Evolutionary conservation across 768 basidiomycete genomes (phyloP).

Genomic region (Lactarius akahatsu): DNA sequence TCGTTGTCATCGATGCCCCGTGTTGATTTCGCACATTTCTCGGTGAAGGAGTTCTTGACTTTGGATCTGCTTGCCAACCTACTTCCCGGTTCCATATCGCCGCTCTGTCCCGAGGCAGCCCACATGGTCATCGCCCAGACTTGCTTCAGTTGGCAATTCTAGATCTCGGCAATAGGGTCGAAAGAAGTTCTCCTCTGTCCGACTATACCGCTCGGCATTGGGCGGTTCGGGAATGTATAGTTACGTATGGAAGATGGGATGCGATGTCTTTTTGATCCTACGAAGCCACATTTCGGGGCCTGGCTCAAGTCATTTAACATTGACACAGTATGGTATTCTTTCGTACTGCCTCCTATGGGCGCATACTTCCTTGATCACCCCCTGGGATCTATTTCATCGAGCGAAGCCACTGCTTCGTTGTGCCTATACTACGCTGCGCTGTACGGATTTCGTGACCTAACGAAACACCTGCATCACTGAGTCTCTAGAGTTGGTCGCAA

Average conservation of each 20-base stretch:
- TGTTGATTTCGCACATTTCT: too few species aligned
- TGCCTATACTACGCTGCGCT: not conserved
- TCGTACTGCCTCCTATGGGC: not conserved
- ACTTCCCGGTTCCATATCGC: too few species aligned
- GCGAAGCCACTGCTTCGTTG: not conserved
- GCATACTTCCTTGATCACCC: too few species aligned
- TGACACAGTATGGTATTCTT: not conserved
- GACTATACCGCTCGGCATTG: too few species aligned
- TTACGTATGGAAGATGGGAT: not conserved
- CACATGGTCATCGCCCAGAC: too few species aligned
- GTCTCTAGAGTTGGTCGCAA: not conserved
- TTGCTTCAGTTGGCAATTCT: too few species aligned
- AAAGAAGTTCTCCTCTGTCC: too few species aligned
- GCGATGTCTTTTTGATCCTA: not conserved
- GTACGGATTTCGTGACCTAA: not conserved
- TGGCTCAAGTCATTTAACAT: not conserved
- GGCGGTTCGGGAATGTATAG: not conserved
- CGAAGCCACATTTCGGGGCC: not conserved
- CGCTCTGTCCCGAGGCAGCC: too few species aligned
- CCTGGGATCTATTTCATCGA: not conserved
- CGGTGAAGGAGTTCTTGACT: too few species aligned
- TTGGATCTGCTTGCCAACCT: too few species aligned
- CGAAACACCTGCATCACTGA: not conserved
- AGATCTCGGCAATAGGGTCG: too few species aligned
- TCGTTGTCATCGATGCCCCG: too few species aligned